Percentiles rank a stretch among this genome's conserved stretches.
phyloP scores from a whole-genome alignment of 371 early-diverging fungal species.

The Lichtheimia corymbifera region DNA sequence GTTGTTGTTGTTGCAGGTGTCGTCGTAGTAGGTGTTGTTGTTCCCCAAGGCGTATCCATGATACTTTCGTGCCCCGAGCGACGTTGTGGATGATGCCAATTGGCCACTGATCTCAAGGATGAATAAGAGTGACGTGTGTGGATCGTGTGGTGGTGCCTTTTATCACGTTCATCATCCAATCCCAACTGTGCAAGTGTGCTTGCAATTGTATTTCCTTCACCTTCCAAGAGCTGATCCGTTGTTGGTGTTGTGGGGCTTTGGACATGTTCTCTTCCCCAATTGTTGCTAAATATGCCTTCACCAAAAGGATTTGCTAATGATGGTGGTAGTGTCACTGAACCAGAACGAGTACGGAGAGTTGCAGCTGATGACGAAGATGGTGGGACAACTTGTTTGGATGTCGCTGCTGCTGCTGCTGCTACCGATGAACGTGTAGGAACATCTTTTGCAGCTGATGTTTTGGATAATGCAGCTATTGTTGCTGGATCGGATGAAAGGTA shows the following conservation, averaged over 20 bases:
- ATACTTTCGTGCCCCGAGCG: no score
- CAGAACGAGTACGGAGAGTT: slow-evolving; percentile 48
- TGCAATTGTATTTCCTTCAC: slow-evolving; percentile 54
- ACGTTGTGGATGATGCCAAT: slow-evolving; percentile 24
- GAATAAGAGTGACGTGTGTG: slow-evolving; percentile 33
- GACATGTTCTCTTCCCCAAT: slow-evolving; percentile 9
- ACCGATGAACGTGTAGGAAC: neutral
- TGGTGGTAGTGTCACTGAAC: slow-evolving; percentile 39
- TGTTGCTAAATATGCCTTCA: slow-evolving; percentile 20
- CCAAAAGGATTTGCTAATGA: slow-evolving; percentile 18
- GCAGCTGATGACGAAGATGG: slow-evolving; percentile 23
- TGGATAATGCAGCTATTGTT: neutral
- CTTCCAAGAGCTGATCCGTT: slow-evolving; percentile 43
- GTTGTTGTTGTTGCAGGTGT: slow-evolving; percentile 20
- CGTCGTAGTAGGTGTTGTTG: no score
- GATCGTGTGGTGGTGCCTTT: slow-evolving; percentile 8
- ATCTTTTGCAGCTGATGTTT: no score
- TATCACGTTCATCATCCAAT: slow-evolving; percentile 54
- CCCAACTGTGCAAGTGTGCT: slow-evolving; percentile 73
- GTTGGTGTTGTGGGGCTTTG: slow-evolving; percentile 39
- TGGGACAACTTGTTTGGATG: neutral
- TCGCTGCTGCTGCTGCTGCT: slow-evolving; percentile 13
- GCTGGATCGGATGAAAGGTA: slow-evolving; percentile 2
- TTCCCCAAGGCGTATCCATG: no score
- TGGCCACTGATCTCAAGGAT: slow-evolving; percentile 21